These are phyloP conservation scores for Lachnellula subtilissima DNA, from an alignment of 2,329 filamentous ascomycete genomes.

Conservation along the genomic window DNA sequence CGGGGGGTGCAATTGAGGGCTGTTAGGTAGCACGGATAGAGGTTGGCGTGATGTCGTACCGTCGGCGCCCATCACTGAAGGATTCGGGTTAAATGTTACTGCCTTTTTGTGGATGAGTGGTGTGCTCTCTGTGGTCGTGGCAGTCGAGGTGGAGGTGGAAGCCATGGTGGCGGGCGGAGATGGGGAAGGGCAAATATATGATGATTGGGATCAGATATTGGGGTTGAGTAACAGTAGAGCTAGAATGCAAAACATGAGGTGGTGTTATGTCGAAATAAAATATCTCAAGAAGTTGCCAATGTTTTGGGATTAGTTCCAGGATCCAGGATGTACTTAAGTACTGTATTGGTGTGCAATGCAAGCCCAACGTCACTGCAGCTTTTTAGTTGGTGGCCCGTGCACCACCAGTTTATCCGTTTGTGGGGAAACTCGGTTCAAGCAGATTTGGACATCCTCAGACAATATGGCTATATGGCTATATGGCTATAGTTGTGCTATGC, in stretches of 20 bases:
- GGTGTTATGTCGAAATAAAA: background rate
- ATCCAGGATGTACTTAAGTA: background rate
- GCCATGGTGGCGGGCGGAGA: conserved; percentile 13
- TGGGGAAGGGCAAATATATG: background rate
- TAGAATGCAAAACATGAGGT: background rate
- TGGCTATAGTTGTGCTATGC: too few relatives aligned
- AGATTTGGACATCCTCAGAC: too few relatives aligned
- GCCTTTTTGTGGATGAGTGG: conserved; percentile 39
- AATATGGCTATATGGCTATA: too few relatives aligned
- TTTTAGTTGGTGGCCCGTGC: too few relatives aligned
- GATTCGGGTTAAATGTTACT: conserved; percentile 74
- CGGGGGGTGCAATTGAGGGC: conserved; percentile 33
- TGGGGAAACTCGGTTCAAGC: too few relatives aligned
- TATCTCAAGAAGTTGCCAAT: background rate
- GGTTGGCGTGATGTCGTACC: conserved; percentile 38
- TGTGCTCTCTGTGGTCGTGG: conserved; percentile 19
- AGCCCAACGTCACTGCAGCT: background rate
- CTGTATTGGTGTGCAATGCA: background rate
- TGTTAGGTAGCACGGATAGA: conserved; percentile 34
- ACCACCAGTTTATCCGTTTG: too few relatives aligned
- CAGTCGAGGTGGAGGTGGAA: conserved; percentile 18
- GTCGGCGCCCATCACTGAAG: conserved; percentile 57
- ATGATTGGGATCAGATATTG: background rate
- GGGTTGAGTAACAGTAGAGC: background rate
- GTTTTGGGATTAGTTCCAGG: background rate